A percentile compares a stretch with the other conserved stretches of the same genome.
These are phyloP conservation scores for Isatis lusitanica DNA, from an alignment of 441 rosid species.

Conservation along the genomic window DNA sequence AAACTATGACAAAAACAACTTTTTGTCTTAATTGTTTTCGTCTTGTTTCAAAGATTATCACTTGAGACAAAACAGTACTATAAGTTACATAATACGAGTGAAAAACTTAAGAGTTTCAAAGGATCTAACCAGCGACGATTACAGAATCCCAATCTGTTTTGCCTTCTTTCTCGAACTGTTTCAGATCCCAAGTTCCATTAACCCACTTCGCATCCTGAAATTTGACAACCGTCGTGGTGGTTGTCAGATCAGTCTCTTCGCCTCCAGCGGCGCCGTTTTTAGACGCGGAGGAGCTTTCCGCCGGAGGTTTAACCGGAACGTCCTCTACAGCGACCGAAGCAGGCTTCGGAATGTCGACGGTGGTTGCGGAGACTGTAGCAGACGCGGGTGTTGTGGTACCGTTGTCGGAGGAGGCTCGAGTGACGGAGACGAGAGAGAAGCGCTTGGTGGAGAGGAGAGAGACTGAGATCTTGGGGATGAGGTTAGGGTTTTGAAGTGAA, in stretches of 20 bases:
- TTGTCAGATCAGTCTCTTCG: not conserved
- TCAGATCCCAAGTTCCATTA: slow-evolving; percentile 84
- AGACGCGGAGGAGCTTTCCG: slow-evolving; percentile 17
- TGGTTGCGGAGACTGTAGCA: slow-evolving; percentile 20
- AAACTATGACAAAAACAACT: too few relatives aligned
- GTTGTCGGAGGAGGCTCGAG: slow-evolving; percentile 29
- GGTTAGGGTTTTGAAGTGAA: slow-evolving; percentile 13
- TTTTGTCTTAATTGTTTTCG: too few relatives aligned
- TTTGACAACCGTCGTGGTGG: slow-evolving; percentile 30
- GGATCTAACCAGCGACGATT: slow-evolving; percentile 73
- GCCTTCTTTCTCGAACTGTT: slow-evolving; percentile 67
- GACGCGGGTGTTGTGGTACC: slow-evolving; percentile 18
- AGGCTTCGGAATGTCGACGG: slow-evolving; percentile 27
- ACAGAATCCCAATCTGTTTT: slow-evolving; percentile 82
- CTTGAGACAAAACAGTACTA: not conserved
- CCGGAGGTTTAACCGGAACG: slow-evolving; percentile 2
- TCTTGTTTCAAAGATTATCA: not conserved
- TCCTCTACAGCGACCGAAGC: not conserved
- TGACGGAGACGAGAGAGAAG: slow-evolving; percentile 24
- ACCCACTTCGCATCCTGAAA: slow-evolving; percentile 69
- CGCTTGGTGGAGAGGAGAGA: slow-evolving; percentile 27
- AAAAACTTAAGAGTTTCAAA: not conserved
- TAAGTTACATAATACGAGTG: not conserved
- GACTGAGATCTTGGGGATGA: slow-evolving; percentile 10
- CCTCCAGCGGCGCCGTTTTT: slow-evolving; percentile 1